Base-by-base conservation (phyloP, 2,329 filamentous ascomycete genomes). In the Chaetomiaceae sp. region DNA sequence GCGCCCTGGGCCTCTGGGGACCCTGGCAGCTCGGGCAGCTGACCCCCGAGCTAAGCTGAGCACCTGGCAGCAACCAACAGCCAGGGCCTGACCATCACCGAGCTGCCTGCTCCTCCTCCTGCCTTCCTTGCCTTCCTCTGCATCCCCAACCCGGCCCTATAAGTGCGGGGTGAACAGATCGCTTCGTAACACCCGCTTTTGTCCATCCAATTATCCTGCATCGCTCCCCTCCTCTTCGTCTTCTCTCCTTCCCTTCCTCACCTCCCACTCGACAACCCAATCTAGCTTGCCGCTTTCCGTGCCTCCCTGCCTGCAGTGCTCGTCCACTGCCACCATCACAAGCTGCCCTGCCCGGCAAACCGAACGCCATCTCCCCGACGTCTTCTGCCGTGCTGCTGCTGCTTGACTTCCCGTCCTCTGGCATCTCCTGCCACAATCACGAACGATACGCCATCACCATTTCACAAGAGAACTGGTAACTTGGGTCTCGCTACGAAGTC, bases 81-180 rank as follows among this genome's bases (percentile, higher is more conserved):
- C 14, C 38, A 41, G 21, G n/a, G n/a, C n/a, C n/a, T n/a, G n/a
- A n/a, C n/a, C n/a, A n/a, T n/a, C n/a, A n/a, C 34, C 9, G n/a
- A 38, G 46, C 50, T 39, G 34, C 35, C 52, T 8, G 44, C 44
- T 51, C 43, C 37, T 44, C 44, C 35, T 52, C 44, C 25, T 25
- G 38, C 41, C 23, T 27, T 27, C 6, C 25, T 27, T 27, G 25
- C 6, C 25, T 27, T 27, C 25, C 14, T 21, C 44, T 37, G 51
- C 51, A 49, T 42, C 38, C 20, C 25, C 42, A 43, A 42, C 46
- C 33, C n/a, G 30, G n/a, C 17, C 41, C 16, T 35, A 13, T 52
- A 55, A 57, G 57, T 60, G 58, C 57, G 58, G 58, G 58, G 58
- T 59, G 54, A 48, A 44, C 33, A 40, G 34, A 27, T 35, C 39